Conservation (phyloP, 1,139 yeast genomes). For the Taphrina deformans region DNA sequence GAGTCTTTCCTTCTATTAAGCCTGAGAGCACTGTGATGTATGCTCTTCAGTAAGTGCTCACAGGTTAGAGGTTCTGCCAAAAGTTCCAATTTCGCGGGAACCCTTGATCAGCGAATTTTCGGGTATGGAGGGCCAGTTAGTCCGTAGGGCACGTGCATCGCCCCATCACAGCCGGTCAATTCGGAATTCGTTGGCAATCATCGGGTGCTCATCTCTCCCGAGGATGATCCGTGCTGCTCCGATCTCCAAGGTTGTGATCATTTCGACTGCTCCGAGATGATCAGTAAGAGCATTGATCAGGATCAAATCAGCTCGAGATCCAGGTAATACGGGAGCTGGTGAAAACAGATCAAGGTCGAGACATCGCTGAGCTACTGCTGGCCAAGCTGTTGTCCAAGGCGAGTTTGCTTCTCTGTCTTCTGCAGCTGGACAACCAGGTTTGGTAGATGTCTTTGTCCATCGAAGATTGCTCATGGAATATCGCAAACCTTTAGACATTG, state of each 20-base stretch:
- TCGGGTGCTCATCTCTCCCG: background rate
- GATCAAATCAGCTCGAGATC: too few species aligned
- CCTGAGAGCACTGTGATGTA: slow-evolving; percentile 8
- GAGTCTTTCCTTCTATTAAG: background rate
- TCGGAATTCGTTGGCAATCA: background rate
- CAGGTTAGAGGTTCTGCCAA: slow-evolving; percentile 14
- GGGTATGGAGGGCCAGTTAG: background rate
- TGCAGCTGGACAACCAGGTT: too few species aligned
- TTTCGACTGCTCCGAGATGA: background rate
- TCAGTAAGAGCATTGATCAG: background rate
- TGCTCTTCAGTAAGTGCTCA: slow-evolving; percentile 5
- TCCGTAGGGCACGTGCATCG: background rate
- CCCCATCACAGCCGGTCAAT: background rate
- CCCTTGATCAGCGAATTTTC: slow-evolving; percentile 21
- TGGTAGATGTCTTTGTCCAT: too few species aligned
- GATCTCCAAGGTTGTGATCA: background rate
- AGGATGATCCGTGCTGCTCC: background rate
- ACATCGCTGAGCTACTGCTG: too few species aligned
- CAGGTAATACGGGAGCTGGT: too few species aligned
- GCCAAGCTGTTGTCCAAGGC: too few species aligned
- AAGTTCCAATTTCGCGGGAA: slow-evolving; percentile 20
- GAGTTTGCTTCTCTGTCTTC: too few species aligned
- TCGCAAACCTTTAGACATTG: background rate
- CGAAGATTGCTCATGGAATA: too few species aligned
- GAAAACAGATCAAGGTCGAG: too few species aligned